Evolutionary conservation across 2,329 filamentous ascomycete genomes (phyloP), one percentile per base, ranked within the genome.

Genomic region (Albophoma yamanashiensis): DNA sequence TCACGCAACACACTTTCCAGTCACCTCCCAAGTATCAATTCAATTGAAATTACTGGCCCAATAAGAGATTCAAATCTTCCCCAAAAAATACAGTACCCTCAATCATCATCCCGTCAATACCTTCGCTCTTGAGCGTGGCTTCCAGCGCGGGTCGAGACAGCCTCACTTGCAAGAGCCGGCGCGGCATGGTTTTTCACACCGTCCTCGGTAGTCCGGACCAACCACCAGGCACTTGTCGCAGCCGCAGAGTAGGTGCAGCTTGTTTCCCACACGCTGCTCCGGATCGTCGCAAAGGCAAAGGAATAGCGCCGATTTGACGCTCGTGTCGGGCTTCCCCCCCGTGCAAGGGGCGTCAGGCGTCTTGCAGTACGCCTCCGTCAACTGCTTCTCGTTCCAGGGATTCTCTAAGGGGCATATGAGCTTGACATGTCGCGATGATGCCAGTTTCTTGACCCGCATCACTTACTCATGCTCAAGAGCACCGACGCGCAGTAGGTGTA

Each of bases 401-500:
- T 68, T 71, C 15, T 66, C 73, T 75, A 22, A 59, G 5, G 45
- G 22, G 17, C 12, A n/a, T 22, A 42, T 40, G 34, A 36, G 39
- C 36, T n/a, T 25, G 38, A 22, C 7, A 22, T n/a, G 11, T 20
- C 50, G 5, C 2, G 9, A 1, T 25, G 42, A 8, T 20, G 22
- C 36, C n/a, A 9, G 20, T 7, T 15, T 7, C 20, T 17, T 34
- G 39, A 20, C 17, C 3, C 40, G 11, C 15, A 34, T 12, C 2
- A 63, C 68, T 55, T 67, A 74, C 73, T 67, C 73, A 75, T 75
- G 1, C 59, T 65, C 66, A 71, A 69, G 25, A 76, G 67, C 15
- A 76, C 74, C 1, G 71, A 68, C 12, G 73, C 73, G 61, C 74
- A 76, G 60, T 76, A 76, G 3, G 74, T 76, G 59, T 75, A 76